Evolutionary conservation across 2,329 filamentous ascomycete species (phyloP), one percentile per base, ranked within the genome.

Genomic region (Neonectria neomacrospora): DNA sequence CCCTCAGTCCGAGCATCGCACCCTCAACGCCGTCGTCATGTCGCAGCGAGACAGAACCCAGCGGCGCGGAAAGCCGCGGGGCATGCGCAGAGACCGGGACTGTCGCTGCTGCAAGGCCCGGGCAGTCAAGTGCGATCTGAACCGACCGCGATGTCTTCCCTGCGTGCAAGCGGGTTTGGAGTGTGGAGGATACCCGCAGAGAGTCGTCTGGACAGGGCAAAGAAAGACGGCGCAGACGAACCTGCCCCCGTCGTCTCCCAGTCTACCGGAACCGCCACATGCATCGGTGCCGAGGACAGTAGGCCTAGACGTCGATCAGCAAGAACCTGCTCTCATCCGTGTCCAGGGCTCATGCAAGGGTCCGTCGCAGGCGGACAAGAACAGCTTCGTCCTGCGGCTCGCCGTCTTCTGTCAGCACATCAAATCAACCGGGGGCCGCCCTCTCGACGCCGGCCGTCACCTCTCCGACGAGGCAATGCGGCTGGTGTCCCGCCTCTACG

Each of bases 181-280:
- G 1, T 77, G 76, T 44, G 74, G 73, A 37, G 76, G 73, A 5
- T 78, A 78, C 47, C 71, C 74, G 12, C 73, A 74, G 62, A 64
- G 76, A 14, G 71, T 77, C 16, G 69, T 77, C 1, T 78, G 76
- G 76, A 63, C 71, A 0, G 67, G 59, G 2, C 63, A 66, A 23
- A 51, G 42, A 34, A 47, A 41, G 26, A 6, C 41, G 18, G 42
- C n/a, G 37, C 12, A 37, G 18, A 37, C 16, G n/a, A 47, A 8
- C 2, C 10, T 28, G n/a, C 44, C 44, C 44, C 45, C 20, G 26
- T 10, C n/a, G 12, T 18, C 26, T 3, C 12, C 23, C 28, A 52
- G 22, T 11, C 10, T 18, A n/a, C 34, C 34, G 41, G 32, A 23
- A 41, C 32, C 28, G 16, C 5, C 45, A 18, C 16, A 14, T 42